phyloP scores from a whole-genome alignment of 352 stramenopile genomes.

The Phytophthora pseudosyringae region DNA sequence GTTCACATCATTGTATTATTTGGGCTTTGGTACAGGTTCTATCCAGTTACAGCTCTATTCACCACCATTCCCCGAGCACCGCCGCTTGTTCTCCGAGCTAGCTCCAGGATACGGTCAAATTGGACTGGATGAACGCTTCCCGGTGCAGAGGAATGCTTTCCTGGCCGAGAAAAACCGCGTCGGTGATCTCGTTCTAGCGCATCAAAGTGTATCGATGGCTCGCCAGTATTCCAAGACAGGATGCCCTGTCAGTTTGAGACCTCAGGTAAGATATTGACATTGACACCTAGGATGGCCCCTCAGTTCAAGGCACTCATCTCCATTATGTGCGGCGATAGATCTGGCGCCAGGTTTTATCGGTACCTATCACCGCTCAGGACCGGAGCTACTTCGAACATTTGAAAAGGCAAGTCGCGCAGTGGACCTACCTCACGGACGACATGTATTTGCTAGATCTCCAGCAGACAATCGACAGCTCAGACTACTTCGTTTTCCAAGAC shows the following conservation, averaged over 20 bases:
- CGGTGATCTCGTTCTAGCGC: slow-evolving; percentile 63
- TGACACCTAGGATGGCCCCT: not conserved
- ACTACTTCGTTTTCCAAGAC: slow-evolving; percentile 88
- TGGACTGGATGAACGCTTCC: slow-evolving; percentile 71
- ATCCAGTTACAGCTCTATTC: slow-evolving; percentile 67
- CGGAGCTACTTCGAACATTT: slow-evolving; percentile 61
- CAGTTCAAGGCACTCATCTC: not conserved
- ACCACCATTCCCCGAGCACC: slow-evolving; percentile 48
- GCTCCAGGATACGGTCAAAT: slow-evolving; percentile 59
- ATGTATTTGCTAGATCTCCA: slow-evolving; percentile 87
- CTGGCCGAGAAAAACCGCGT: slow-evolving; percentile 69
- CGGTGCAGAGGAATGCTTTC: slow-evolving; percentile 57
- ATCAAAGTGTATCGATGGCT: slow-evolving; percentile 75
- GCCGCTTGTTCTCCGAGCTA: slow-evolving; percentile 58
- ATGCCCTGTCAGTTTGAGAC: slow-evolving; percentile 61
- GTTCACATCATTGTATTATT: slow-evolving; percentile 1
- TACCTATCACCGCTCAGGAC: slow-evolving; percentile 41
- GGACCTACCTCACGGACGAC: slow-evolving; percentile 70
- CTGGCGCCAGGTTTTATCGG: slow-evolving; percentile 62
- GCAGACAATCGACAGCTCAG: slow-evolving; percentile 72
- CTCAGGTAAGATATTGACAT: slow-evolving; percentile 38
- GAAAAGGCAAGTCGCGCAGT: slow-evolving; percentile 38
- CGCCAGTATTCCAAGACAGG: slow-evolving; percentile 82
- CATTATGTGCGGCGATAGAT: slow-evolving; percentile 36
- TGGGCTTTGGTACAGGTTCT: slow-evolving; percentile 42